A percentile compares a stretch with the other conserved stretches of the same genome.
Evolutionary conservation across 2,329 filamentous ascomycete genomes (phyloP).

Genomic region (Monilinia aucupariae): DNA sequence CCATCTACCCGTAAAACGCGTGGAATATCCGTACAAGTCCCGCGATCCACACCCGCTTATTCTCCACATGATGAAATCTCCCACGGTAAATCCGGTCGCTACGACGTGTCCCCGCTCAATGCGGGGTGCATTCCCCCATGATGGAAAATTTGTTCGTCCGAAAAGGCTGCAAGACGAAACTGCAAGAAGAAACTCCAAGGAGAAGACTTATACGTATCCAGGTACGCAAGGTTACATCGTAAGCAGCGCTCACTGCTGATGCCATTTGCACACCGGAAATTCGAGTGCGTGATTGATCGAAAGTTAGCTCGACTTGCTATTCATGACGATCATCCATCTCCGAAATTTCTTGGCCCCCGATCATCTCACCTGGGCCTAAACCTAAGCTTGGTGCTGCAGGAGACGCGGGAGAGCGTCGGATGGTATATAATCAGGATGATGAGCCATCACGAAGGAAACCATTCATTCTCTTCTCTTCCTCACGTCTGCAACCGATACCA

Average conservation of each 20-base stretch:
- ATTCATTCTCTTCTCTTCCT: background rate
- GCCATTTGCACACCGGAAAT: background rate
- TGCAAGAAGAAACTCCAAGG: too few relatives aligned
- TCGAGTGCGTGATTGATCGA: background rate
- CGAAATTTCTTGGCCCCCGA: background rate
- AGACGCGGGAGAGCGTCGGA: background rate
- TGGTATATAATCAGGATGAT: background rate
- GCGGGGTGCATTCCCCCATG: background rate
- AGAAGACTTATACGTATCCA: too few relatives aligned
- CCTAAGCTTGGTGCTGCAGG: too few relatives aligned
- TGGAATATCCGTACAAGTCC: background rate
- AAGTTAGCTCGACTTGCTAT: background rate
- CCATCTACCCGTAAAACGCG: too few relatives aligned
- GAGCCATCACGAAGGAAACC: background rate
- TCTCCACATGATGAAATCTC: background rate
- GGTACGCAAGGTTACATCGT: too few relatives aligned
- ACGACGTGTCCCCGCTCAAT: background rate
- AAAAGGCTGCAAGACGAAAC: too few relatives aligned
- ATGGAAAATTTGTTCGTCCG: background rate
- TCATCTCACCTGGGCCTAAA: background rate
- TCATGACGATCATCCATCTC: background rate
- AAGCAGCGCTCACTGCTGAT: background rate
- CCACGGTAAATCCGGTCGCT: too few relatives aligned
- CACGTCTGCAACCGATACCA: background rate
- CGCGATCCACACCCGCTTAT: background rate